Evolutionary conservation across 75 land plant genomes (phyloP), one percentile per base, ranked within the genome.

Genomic region (Adiantum capillusveneris): DNA sequence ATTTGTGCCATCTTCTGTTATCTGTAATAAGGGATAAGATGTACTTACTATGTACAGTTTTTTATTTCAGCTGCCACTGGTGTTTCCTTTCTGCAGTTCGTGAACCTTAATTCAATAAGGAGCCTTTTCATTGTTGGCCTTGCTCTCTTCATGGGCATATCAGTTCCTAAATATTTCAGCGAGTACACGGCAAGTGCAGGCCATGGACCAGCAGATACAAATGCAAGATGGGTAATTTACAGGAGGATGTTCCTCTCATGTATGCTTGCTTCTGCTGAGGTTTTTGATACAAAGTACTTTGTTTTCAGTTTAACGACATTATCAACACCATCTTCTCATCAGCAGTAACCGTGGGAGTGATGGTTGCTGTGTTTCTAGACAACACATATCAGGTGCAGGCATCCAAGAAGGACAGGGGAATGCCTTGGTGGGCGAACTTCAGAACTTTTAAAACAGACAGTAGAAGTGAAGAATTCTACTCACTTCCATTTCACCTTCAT

Each of bases 381-480:
- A 81, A 81, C 63, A 94, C 98, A 11, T 71, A 90, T 14, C 72
- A 77, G 0, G 73, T 81, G 6, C 62, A 34, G 28, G 54, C 55
- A 2, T 29, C 67, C 1, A 75, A 18, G 56, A 50, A 50, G 20
- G 98, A 93, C 27, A 73, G 98, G 73, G 98, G 98, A 11, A 25
- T 87, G 53, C 70, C 81, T 11, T 93, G 98, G 98, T 83, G 80
- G 82, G 51, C 27, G 3, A 88, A 81, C 5, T 93, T 85, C 73
- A 68, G 73, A 41, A 39, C 66, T 21, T 74, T 73, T 24, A 60
- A 69, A 44, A 80, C 76, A 39, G 96, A 93, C 22, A 52, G 39
- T 20, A 78, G 96, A 44, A 89, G 78, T 41, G 86, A 83, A 1
- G 98, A 93, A 69, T 93, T 88, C 57, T 93, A 93, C 84, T 62